These are phyloP conservation scores for Coemansia sp. DNA, from an alignment of 192 early-diverging fungal species.

Conservation along the genomic window DNA sequence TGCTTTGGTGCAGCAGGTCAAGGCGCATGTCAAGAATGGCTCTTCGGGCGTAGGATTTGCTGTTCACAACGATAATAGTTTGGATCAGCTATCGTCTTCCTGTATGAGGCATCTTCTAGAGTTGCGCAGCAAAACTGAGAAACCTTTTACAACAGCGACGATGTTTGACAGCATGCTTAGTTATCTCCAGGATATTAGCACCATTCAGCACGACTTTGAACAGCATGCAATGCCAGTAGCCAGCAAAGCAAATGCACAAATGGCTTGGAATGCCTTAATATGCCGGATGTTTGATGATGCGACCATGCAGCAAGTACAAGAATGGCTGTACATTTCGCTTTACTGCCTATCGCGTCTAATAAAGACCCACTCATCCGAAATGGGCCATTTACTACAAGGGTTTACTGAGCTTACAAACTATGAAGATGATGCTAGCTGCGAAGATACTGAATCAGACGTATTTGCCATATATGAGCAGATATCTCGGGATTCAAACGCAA, in stretches of 20 bases:
- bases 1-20: slow-evolving; percentile 16
- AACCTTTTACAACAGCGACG: neutral
- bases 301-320: slow-evolving; percentile 9
- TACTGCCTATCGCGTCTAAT: slow-evolving; percentile 14
- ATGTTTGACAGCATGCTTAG: neutral
- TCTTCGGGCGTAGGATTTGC: neutral
- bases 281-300: slow-evolving; percentile 7
- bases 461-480: slow-evolving; percentile 2
- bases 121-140: neutral
- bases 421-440: neutral
- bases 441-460: neutral
- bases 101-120: neutral
- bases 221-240: neutral
- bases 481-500: neutral
- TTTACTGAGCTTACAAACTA: neutral
- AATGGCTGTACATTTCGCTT: slow-evolving; percentile 21
- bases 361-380: neutral
- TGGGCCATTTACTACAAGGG: neutral
- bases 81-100: neutral
- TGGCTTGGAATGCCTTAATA: slow-evolving; percentile 30
- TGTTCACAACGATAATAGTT: neutral
- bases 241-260: neutral
- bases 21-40: slow-evolving; percentile 1
- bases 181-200: neutral
- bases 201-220: slow-evolving; percentile 1